phyloP scores from a whole-genome alignment of 768 basidiomycete species.

The Leccinum aurantiacum region DNA sequence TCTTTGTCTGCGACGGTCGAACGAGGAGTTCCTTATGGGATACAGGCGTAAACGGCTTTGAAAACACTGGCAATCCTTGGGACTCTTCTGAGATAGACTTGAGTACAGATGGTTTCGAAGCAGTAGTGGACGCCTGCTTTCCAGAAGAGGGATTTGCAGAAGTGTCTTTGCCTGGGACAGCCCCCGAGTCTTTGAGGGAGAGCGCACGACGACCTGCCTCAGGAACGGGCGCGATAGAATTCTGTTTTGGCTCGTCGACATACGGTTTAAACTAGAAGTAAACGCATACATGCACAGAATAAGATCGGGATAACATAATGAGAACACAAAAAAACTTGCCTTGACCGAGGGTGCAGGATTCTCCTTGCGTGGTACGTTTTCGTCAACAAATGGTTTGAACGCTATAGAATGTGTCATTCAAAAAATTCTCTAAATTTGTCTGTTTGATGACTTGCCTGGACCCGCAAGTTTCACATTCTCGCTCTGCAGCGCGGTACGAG shows the following conservation, averaged over 20 bases:
- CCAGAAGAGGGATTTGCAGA: conserved; percentile 15
- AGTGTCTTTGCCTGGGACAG: conserved; percentile 15
- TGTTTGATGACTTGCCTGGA: conserved; percentile 33
- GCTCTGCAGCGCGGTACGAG: conserved; percentile 30
- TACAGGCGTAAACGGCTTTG: conserved; percentile 65
- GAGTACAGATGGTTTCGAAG: conserved; percentile 28
- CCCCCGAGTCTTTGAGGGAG: conserved; percentile 47
- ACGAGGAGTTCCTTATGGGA: conserved; percentile 38
- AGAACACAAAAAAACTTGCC: conserved; percentile 8
- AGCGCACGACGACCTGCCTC: conserved; percentile 43
- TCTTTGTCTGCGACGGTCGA: conserved; percentile 24
- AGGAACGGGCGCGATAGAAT: conserved; percentile 34
- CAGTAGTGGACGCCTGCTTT: conserved; percentile 31
- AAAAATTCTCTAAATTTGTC: conserved; percentile 19
- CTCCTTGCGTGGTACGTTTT: conserved; percentile 48
- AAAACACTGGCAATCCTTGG: conserved; percentile 45
- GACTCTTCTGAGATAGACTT: conserved; percentile 39
- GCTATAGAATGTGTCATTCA: conserved; percentile 12
- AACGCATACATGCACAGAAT: conserved; percentile 8
- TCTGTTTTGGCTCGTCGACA: conserved; percentile 52
- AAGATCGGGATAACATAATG: background rate
- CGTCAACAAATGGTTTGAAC: conserved; percentile 72
- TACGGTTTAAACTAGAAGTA: conserved; percentile 62
- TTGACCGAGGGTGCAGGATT: conserved; percentile 36
- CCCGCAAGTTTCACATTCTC: conserved; percentile 33